Conservation (phyloP, 257 asterid genomes). For the Asclepias syriaca region DNA sequence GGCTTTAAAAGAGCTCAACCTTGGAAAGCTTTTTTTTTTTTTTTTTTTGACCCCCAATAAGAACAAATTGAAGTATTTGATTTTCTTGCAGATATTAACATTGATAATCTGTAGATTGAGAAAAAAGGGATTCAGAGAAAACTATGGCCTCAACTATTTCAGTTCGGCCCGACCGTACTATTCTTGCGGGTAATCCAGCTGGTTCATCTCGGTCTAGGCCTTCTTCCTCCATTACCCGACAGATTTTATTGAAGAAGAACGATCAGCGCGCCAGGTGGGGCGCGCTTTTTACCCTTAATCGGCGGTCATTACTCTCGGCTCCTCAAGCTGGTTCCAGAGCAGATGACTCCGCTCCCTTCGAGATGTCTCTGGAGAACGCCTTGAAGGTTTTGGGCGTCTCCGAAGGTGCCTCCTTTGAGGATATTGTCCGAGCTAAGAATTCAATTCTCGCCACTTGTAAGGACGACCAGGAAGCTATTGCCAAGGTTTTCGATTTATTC, state of each 20-base stretch:
- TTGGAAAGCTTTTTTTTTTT: neutral
- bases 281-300: constrained; percentile 23
- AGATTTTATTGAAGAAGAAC: constrained; percentile 17
- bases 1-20: neutral
- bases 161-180: constrained; percentile 64
- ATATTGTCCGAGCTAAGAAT: constrained; percentile 87
- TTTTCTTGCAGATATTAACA: neutral
- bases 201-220: constrained; percentile 27
- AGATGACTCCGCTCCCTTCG: constrained; percentile 88
- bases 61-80: neutral
- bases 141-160: constrained; percentile 66
- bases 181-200: constrained; percentile 39
- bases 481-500: constrained; percentile 42
- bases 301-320: constrained; percentile 46
- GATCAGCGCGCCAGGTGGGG: constrained; percentile 26
- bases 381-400: constrained; percentile 77
- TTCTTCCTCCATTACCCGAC: constrained; percentile 14
- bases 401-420: constrained; percentile 92
- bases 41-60: no score
- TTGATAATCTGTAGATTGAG: neutral
- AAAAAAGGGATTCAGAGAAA: neutral
- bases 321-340: constrained; percentile 82
- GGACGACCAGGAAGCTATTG: constrained; percentile 65
- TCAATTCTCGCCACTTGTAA: constrained; percentile 60
- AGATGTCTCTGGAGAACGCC: constrained; percentile 97